These are phyloP conservation scores for Clarireedia monteithiana DNA, from an alignment of 2,329 filamentous ascomycete genomes.

Conservation along the genomic window DNA sequence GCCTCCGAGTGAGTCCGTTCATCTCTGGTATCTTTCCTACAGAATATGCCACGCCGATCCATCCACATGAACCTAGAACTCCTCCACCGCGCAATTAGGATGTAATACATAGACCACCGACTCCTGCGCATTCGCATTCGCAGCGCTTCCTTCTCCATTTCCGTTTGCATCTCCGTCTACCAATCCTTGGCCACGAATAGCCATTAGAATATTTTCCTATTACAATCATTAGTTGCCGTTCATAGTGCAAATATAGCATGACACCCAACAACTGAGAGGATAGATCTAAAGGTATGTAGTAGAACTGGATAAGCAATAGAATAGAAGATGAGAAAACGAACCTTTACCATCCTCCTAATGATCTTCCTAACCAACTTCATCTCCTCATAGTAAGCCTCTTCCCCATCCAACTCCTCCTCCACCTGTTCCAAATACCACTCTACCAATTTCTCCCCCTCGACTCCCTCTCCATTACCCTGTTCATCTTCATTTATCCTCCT, in stretches of 20 bases:
- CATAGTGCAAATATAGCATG: no score
- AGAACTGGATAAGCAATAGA: slow-evolving; percentile 3
- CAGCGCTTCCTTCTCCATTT: slow-evolving; percentile 32
- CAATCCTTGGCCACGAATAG: slow-evolving; percentile 58
- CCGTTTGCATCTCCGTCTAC: slow-evolving; percentile 33
- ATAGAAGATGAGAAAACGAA: slow-evolving; percentile 37
- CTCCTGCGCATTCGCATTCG: slow-evolving; percentile 32
- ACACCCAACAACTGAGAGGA: no score
- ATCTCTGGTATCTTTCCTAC: not conserved
- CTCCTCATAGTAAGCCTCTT: slow-evolving; percentile 76
- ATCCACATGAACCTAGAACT: slow-evolving; percentile 15
- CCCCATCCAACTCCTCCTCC: slow-evolving; percentile 70
- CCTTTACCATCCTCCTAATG: slow-evolving; percentile 92
- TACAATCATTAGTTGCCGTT: slow-evolving; percentile 37
- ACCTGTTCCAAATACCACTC: slow-evolving; percentile 90
- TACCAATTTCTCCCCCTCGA: slow-evolving; percentile 73
- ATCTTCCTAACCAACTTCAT: slow-evolving; percentile 72
- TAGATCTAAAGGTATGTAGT: slow-evolving; percentile 31
- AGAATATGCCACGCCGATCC: not conserved
- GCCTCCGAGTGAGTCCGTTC: not conserved
- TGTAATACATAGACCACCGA: slow-evolving; percentile 79
- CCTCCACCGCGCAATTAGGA: slow-evolving; percentile 83
- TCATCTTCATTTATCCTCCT: slow-evolving; percentile 80
- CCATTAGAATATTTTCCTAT: slow-evolving; percentile 81
- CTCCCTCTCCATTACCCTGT: slow-evolving; percentile 64